A percentile compares a stretch with the other conserved stretches of the same genome.
Evolutionary conservation across 805 yeast genomes (phyloP).

Genomic region (Cyberlindnera japonica): DNA sequence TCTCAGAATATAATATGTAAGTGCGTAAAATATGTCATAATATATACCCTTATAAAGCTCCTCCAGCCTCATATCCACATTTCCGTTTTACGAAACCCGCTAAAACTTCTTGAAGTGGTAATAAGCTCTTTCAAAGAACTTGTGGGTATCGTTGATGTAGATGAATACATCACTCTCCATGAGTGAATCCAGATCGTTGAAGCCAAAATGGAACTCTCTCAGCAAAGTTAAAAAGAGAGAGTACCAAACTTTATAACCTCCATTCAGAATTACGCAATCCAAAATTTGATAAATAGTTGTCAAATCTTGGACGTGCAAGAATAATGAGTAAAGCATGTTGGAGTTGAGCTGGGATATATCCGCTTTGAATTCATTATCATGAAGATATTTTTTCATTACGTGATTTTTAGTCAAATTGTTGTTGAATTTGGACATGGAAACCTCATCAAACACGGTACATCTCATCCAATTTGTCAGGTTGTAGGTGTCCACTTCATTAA

Average conservation of each 20-base stretch:
- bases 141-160: slow-evolving; percentile 16
- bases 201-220: slow-evolving; percentile 51
- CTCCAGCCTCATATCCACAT: too few relatives aligned
- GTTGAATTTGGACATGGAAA: slow-evolving; percentile 17
- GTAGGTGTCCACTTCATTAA: slow-evolving; percentile 21
- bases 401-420: slow-evolving; percentile 16
- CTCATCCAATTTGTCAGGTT: slow-evolving; percentile 21
- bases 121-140: slow-evolving; percentile 21
- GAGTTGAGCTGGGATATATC: slow-evolving; percentile 13
- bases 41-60: too few relatives aligned
- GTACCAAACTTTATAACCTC: slow-evolving; percentile 37
- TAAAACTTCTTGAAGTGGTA: slow-evolving; percentile 25
- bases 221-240: slow-evolving; percentile 39
- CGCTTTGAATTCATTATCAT: slow-evolving; percentile 5
- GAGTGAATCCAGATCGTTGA: slow-evolving; percentile 32
- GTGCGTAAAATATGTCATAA: too few relatives aligned
- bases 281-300: slow-evolving; percentile 16
- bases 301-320: slow-evolving; percentile 7
- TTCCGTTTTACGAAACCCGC: too few relatives aligned
- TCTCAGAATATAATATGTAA: too few relatives aligned
- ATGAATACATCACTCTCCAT: slow-evolving; percentile 5
- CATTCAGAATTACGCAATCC: slow-evolving; percentile 19
- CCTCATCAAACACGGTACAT: slow-evolving; percentile 16
- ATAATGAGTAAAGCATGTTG: slow-evolving; percentile 5
- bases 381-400: slow-evolving; percentile 13